Base-by-base conservation (phyloP, 2,329 filamentous ascomycete genomes). In the Aspergillus thermomutatus region DNA sequence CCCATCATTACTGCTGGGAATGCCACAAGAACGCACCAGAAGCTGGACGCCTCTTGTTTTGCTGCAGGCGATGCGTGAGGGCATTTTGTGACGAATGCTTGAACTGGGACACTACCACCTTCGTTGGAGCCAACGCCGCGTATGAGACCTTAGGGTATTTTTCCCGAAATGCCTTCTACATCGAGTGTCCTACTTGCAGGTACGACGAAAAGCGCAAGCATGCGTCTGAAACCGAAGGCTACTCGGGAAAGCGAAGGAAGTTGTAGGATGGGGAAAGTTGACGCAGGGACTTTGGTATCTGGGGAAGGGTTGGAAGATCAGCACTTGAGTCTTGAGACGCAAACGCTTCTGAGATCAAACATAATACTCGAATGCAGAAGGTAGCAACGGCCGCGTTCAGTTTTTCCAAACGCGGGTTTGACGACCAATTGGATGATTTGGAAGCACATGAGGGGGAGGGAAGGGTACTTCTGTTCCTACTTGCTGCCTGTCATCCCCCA, bases 51-150 rank as follows among this genome's bases (percentile, higher is more conserved):
- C 72, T 79, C 60, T 55, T 79, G 1, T 76, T 79, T 65, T 76
- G 80, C 23, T 86, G 83, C 63, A 75, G 81, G 8, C 83, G 77
- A 75, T 87, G 84, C 59, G 77, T 80, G 27, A 70, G 71, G 2
- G 82, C 79, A 0, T 85, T 77, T 62, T 87, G 84, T 62, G 83
- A 87, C 54, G 80, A 85, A 47, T 86, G 83, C 62, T 65, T 86
- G 0, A 77, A 85, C 49, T 85, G 80, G 70, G 75, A 80, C 3
- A 71, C 73, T 2, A 76, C 78, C 0, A 72, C 73, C 3, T 76
- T 86, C 0, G 65, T 86, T 11, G 83, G 80, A 9, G 77, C 82
- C 1, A 50, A 62, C 9, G 14, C 77, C 1, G 82, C 85, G 62
- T 82, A 80, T 52, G 77, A 83, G 54, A 60, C 80, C n/a, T 69